These are phyloP conservation scores for Chytridium lagenaria DNA, from an alignment of 371 early-diverging fungal genomes.

Conservation along the genomic window DNA sequence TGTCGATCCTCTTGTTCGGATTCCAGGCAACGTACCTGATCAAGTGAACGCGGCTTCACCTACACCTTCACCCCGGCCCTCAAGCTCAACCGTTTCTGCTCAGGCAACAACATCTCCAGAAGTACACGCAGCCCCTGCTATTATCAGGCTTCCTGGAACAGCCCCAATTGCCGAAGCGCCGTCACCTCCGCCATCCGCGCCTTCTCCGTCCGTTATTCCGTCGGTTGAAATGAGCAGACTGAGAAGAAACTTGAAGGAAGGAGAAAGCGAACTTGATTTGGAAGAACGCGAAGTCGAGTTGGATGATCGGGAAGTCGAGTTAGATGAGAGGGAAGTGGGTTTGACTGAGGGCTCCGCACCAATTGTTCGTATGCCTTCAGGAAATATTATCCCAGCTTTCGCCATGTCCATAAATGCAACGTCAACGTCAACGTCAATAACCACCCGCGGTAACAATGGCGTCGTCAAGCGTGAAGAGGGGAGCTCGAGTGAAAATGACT, in stretches of 20 bases:
- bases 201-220: neutral
- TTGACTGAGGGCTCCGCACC: neutral
- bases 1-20: neutral
- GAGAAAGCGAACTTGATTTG: no score
- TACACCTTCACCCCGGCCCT: neutral
- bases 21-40: neutral
- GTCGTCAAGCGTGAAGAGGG: neutral
- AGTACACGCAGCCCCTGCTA: neutral
- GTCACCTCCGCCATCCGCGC: neutral
- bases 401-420: conserved; percentile 7
- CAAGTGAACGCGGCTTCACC: neutral
- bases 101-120: neutral
- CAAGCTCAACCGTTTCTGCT: neutral
- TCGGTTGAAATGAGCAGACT: neutral
- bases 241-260: neutral
- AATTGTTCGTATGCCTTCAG: neutral
- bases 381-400: neutral
- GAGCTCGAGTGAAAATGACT: neutral
- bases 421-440: neutral
- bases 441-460: neutral
- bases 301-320: neutral
- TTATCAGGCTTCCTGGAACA: neutral
- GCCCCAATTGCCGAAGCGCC: neutral
- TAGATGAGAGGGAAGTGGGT: neutral
- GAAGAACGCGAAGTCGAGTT: no score